These are phyloP conservation scores for Rhynchospora tenuis DNA, from an alignment of 176 grass and related monocot species.

Conservation along the genomic window DNA sequence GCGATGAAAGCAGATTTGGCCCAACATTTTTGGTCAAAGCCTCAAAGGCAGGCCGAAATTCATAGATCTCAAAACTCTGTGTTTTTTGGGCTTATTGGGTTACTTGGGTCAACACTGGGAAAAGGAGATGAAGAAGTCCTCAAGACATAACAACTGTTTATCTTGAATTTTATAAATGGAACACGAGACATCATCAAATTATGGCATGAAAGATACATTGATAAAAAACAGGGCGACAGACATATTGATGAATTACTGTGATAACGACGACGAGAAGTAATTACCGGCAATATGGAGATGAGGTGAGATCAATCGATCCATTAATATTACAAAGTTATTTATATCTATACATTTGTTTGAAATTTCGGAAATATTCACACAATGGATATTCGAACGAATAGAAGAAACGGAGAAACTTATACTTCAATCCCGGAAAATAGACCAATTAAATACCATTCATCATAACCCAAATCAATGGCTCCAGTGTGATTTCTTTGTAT, in stretches of 20 bases:
- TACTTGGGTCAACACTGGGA: background rate
- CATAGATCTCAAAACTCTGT: background rate
- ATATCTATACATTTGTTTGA: background rate
- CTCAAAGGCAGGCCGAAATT: background rate
- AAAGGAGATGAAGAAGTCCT: no score
- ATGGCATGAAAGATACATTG: no score
- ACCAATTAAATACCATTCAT: background rate
- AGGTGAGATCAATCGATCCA: background rate
- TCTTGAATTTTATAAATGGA: no score
- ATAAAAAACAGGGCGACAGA: no score
- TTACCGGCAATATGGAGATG: no score
- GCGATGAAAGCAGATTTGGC: background rate
- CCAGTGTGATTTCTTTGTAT: no score
- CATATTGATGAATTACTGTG: no score
- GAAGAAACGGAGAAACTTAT: background rate
- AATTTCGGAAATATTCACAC: background rate
- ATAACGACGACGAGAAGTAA: no score
- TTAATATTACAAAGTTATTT: background rate
- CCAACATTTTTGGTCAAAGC: background rate
- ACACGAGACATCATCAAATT: no score
- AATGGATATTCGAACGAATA: background rate
- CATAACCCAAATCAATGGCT: background rate
- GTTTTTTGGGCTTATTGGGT: background rate
- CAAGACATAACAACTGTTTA: no score
- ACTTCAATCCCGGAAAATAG: background rate